A percentile compares a stretch with the other conserved stretches of the same genome.
Conservation (phyloP, 805 yeast genomes). For the Grigorovia yakushimaensis region DNA sequence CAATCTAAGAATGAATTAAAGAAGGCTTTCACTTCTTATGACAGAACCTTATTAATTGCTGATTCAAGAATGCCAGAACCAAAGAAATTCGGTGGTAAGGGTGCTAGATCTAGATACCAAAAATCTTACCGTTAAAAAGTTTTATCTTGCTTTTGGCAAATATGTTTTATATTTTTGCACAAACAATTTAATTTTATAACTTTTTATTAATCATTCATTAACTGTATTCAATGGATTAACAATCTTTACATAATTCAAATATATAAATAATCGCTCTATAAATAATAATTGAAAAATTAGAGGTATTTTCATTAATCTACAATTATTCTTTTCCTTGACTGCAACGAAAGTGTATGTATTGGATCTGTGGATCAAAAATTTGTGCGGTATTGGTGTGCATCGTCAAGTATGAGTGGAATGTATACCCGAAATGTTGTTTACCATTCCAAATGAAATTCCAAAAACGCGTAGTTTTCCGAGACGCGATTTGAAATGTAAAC, state of each 20-base stretch:
- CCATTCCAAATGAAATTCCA: background rate
- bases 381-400: no score
- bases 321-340: no score
- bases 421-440: no score
- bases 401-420: no score
- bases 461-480: background rate
- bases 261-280: conserved; percentile 23
- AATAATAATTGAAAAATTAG: conserved; percentile 1
- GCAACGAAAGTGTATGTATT: no score
- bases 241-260: conserved; percentile 9
- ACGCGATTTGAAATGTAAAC: background rate
- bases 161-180: background rate
- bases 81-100: conserved; percentile 99
- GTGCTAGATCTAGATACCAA: conserved; percentile 99
- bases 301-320: background rate
- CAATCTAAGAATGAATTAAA: conserved; percentile 98
- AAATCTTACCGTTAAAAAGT: conserved; percentile 93
- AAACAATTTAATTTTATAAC: background rate
- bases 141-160: background rate
- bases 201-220: conserved; percentile 5
- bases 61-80: conserved; percentile 99
- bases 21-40: conserved; percentile 95
- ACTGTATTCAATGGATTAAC: conserved; percentile 4
- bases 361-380: no score
- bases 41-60: conserved; percentile 98